Base-by-base conservation (phyloP, 169 alveolate species). In the Babesia caballi region DNA sequence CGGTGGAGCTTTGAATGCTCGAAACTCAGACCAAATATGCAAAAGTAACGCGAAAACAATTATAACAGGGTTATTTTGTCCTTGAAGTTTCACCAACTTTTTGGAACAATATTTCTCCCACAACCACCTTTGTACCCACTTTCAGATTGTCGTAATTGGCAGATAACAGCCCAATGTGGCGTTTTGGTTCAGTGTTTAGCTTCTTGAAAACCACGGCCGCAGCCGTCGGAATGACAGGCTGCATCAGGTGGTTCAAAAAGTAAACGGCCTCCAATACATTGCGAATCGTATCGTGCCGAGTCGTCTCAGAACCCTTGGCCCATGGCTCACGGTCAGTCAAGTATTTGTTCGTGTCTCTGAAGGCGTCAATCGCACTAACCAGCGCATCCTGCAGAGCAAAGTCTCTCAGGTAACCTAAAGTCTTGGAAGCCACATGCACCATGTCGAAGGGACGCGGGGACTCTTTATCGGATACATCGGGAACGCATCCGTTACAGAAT, bases 241-340 rank as follows among this genome's bases (percentile, higher is more conserved):
- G 91, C 51, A 94, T 66, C 69, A 93, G 75, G 74, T 91, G 95
- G 15, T 94, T 94, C 66, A 93, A 66, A 46, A 88, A 86, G 77
- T 93, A 95, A 30, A 94, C 84, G n/a, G 94, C 91, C 83, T 95
- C 97, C 57, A 94, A 82, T 61, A 88, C 86, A n/a, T 85, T 65
- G 51, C 98, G 87, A n/a, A 93, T 88, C 17, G 85, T 81, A 27
- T 88, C 94, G 23, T 83, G 73, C 27, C 88, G 89, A 27, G 73
- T 86, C 19, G 77, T 61, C 32, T 58, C 83, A 8, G 59, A 77
- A 54, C 71, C 76, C 61, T 74, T 72, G 49, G 87, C 76, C 97
- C 97, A 94, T 5, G 97, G 97, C 12, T 94, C 95, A 14, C 75
- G 80, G 51, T 88, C 95, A 0, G 97, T 94, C 28, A 93, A 76